Evolutionary conservation across 2,329 filamentous ascomycete genomes (phyloP).

Genomic region (Fusarium odoratissimum): DNA sequence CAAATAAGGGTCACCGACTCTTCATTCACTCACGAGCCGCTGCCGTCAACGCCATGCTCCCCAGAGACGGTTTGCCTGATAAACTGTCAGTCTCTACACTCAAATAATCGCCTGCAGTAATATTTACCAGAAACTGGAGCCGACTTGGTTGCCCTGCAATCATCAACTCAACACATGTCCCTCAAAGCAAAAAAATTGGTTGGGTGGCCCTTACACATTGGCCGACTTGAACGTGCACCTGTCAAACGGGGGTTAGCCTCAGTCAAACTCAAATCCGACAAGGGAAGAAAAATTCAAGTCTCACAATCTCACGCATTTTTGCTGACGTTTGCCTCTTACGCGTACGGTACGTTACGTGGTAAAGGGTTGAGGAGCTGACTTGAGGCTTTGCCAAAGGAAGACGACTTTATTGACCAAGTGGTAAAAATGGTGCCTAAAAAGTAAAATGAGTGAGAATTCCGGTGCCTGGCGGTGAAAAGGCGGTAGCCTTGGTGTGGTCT

Average conservation of each 20-base stretch:
- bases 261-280: slow-evolving; percentile 53
- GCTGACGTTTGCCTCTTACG: slow-evolving; percentile 40
- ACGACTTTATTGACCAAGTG: slow-evolving; percentile 4
- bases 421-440: slow-evolving; percentile 34
- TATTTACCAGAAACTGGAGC: slow-evolving; percentile 90
- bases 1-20: slow-evolving; percentile 4
- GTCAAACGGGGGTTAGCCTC: slow-evolving; percentile 55
- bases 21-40: slow-evolving; percentile 75
- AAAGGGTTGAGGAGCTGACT: background rate
- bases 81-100: background rate
- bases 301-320: slow-evolving; percentile 71
- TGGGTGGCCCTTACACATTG: slow-evolving; percentile 81
- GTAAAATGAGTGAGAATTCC: slow-evolving; percentile 32
- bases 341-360: background rate
- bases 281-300: background rate
- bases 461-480: slow-evolving; percentile 34
- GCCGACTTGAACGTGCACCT: slow-evolving; percentile 99
- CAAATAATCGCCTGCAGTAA: background rate
- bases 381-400: slow-evolving; percentile 1
- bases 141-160: slow-evolving; percentile 97
- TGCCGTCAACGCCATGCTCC: slow-evolving; percentile 96
- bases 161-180: slow-evolving; percentile 27
- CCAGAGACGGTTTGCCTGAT: slow-evolving; percentile 78
- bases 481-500: slow-evolving; percentile 31
- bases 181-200: slow-evolving; percentile 47